Conservation (phyloP, 78 protist genomes). For the Paulinella micropora region DNA sequence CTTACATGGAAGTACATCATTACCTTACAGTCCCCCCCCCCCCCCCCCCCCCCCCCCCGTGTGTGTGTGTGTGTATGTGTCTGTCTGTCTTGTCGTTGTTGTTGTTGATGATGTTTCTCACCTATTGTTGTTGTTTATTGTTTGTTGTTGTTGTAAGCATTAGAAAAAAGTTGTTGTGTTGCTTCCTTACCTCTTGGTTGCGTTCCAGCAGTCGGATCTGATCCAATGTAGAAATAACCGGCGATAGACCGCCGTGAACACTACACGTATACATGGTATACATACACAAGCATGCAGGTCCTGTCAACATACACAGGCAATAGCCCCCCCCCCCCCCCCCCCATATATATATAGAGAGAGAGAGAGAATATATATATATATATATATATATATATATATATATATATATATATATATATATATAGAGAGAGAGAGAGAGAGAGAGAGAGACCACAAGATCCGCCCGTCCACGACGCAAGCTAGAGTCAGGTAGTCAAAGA, state of each 20-base stretch:
- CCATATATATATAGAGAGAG: neutral
- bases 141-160: too few species aligned
- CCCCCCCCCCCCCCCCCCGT: too few species aligned
- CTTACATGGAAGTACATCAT: too few species aligned
- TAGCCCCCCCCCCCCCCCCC: neutral
- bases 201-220: conserved; percentile 89
- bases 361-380: too few species aligned
- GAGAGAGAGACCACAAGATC: too few species aligned
- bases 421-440: conserved; percentile 94
- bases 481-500: conserved; percentile 92
- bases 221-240: conserved; percentile 74
- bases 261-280: neutral
- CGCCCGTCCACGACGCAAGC: conserved; percentile 78
- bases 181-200: conserved; percentile 46
- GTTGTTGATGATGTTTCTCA: neutral
- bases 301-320: neutral
- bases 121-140: too few species aligned
- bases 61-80: neutral
- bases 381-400: too few species aligned
- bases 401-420: conserved; percentile 63
- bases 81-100: neutral
- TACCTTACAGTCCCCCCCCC: too few species aligned
- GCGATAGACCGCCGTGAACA: conserved; percentile 99
- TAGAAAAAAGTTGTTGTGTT: too few species aligned
- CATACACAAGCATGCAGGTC: neutral